Base-by-base conservation (phyloP, 75 land plant genomes). In the Larix kaempferi region DNA sequence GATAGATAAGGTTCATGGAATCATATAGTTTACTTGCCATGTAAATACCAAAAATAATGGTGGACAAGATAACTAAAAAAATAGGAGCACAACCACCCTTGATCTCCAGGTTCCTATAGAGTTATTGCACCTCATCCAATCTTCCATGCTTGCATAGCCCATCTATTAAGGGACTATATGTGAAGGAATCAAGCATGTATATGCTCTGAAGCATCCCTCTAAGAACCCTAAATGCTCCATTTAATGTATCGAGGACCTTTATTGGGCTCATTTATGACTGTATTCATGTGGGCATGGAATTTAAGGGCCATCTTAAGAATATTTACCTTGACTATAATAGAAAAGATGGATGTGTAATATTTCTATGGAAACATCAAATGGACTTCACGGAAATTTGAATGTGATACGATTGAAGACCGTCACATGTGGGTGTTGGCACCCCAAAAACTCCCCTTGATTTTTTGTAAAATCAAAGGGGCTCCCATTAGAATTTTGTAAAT, bases 161-260 rank as follows among this genome's bases (percentile, higher is more conserved):
- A 78, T 82, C 82, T 22, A 90, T 89, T 75, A 92, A 21, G 33
- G 87, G 89, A 23, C 79, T 82, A 77, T 92, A 92, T 23, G 90
- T 84, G 61, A 80, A 86, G 2, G 78, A 78, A 79, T 92, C 90
- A 4, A 88, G 94, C 19, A 21, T 12, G 25, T 57, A 84, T 26
- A 87, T 86, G 14, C 64, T 74, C 1, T 66, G 64, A 2, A 82
- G 81, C 93, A 91, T 89, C 52, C 77, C 78, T 21, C 74, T 56
- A 71, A 90, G 87, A 15, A 88, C 75, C 25, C 26, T 35, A 16
- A 92, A 19, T 23, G 92, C 92, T 44, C 75, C 5, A 25, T 88
- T 85, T 21, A 88, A n/a, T 8, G 84, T 79, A 3, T 71, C 65
- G 13, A 54, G 65, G 55, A 71, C 78, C 63, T 81, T 79, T 69